Evolutionary conservation across 208 protist genomes (phyloP).

Genomic region (Phytomonas sp.): DNA sequence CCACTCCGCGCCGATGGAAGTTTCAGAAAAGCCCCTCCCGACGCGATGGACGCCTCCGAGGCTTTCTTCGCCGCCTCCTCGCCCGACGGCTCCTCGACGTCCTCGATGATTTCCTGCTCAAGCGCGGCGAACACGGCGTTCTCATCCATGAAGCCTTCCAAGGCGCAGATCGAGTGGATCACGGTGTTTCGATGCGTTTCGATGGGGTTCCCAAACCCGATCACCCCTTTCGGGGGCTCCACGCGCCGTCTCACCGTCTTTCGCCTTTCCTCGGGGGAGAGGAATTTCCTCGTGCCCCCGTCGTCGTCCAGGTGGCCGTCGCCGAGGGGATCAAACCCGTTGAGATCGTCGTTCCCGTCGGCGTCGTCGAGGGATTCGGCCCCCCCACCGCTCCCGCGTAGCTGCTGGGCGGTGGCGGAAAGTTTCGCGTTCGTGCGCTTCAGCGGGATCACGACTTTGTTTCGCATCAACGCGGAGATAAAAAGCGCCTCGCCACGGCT

Average conservation of each 20-base stretch:
- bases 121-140: slow-evolving; percentile 55
- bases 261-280: slow-evolving; percentile 10
- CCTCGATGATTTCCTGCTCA: slow-evolving; percentile 68
- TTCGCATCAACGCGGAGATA: slow-evolving; percentile 82
- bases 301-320: slow-evolving; percentile 16
- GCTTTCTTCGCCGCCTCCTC: neutral
- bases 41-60: neutral
- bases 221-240: slow-evolving; percentile 24
- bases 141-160: slow-evolving; percentile 59
- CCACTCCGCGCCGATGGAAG: neutral
- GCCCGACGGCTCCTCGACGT: slow-evolving; percentile 6
- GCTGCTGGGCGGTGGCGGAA: slow-evolving; percentile 2
- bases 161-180: slow-evolving; percentile 54
- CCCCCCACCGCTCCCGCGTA: slow-evolving; percentile 13
- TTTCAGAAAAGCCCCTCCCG: neutral
- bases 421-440: slow-evolving; percentile 16
- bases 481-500: slow-evolving; percentile 94
- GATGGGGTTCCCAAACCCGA: slow-evolving; percentile 54
- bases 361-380: slow-evolving; percentile 12
- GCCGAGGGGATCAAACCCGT: neutral
- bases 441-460: slow-evolving; percentile 64
- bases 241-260: slow-evolving; percentile 13
- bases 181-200: slow-evolving; percentile 67
- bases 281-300: slow-evolving; percentile 6
- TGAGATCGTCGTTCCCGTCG: slow-evolving; percentile 16